Percentiles rank a stretch among this genome's conserved stretches.
These are phyloP conservation scores for Monilinia laxa DNA, from an alignment of 2,329 filamentous ascomycete genomes.

Conservation along the genomic window DNA sequence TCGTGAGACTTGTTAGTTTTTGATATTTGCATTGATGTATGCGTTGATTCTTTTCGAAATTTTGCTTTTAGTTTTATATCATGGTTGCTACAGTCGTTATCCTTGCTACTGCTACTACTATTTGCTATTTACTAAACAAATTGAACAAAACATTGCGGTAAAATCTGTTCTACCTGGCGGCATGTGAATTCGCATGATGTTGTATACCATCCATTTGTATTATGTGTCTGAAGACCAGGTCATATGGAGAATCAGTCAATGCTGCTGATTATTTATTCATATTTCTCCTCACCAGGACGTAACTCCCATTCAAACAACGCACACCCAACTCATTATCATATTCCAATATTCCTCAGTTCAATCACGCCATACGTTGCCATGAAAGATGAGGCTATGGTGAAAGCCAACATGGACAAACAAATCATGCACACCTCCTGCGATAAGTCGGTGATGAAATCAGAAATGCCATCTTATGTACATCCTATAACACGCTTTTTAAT, in stretches of 20 bases:
- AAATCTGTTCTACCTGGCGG: not conserved
- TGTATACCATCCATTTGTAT: not conserved
- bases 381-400: no score
- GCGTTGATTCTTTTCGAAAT: not conserved
- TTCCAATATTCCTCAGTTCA: no score
- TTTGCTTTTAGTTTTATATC: not conserved
- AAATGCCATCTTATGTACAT: no score
- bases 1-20: slow-evolving; percentile 23
- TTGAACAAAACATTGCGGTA: not conserved
- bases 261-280: no score
- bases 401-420: no score
- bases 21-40: not conserved
- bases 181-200: not conserved
- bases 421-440: no score
- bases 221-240: not conserved
- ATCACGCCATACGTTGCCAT: no score
- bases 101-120: not conserved
- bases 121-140: slow-evolving; percentile 5
- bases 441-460: no score
- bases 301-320: no score
- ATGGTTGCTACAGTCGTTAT: not conserved
- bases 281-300: no score
- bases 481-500: no score
- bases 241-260: not conserved
- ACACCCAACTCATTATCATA: no score